Evolutionary conservation across 2,329 filamentous ascomycete species (phyloP), one percentile per base, ranked within the genome.

Genomic region (Drechslerella dactyloides): DNA sequence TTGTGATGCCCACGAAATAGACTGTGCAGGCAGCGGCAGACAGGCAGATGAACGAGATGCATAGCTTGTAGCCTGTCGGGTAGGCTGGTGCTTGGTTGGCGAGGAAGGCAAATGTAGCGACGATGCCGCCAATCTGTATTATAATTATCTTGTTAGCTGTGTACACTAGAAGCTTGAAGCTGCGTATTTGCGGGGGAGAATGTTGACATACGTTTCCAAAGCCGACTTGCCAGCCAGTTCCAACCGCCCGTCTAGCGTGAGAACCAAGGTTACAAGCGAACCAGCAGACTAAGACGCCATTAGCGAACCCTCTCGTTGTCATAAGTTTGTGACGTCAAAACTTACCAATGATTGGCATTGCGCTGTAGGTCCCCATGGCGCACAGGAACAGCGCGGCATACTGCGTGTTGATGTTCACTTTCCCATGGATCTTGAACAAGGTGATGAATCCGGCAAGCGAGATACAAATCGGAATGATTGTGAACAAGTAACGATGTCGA

Each of bases 311-410:
- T 15, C n/a, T 42, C 13, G 2, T 15, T 33, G 8, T 33, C 27
- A 33, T 33, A 8, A 8, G 27, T 33, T 3, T 4, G 27, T 8
- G 8, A 33, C 4, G 6, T n/a, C 35, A 27, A 4, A 8, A 35
- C 85, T 55, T 60, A 66, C 63, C 55, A 48, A 92, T 86, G 30
- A 96, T 87, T 0, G 93, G 92, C 89, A 96, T 93, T n/a, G 92
- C 90, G 0, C 87, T 87, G 80, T 96, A 97, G 0, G 86, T 85
- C 55, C 91, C 91, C 81, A 87, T 87, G 1, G 90, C 89, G 55
- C 96, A 86, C 33, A 97, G 82, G 82, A 96, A 96, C 0, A 97
- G 84, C 0, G 89, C 90, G 0, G 83, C 89, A 76, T 96, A 97
- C 78, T 94, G 85, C 5, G 90, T 80, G 11, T 84, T 74, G 0